phyloP scores from a whole-genome alignment of 805 yeast species.

The Monosporozyma aerobia region DNA sequence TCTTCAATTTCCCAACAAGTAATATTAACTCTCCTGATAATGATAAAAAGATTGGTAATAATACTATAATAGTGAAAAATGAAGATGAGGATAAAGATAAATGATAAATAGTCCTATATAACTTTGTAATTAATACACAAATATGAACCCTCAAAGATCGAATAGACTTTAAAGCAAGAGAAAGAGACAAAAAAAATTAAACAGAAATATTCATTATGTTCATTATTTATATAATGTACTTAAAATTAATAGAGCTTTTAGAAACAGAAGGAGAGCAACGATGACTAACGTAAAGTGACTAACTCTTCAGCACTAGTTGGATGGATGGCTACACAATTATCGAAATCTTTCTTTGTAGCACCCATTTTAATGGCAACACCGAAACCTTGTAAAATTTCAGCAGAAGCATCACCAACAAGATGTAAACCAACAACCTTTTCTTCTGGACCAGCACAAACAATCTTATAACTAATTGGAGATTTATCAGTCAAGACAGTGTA shows the following conservation, averaged over 20 bases:
- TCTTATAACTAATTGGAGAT: constrained; percentile 79
- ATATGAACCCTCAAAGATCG: too few relatives aligned
- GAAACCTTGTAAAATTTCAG: constrained; percentile 95
- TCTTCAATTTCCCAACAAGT: constrained; percentile 21
- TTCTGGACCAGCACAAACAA: constrained; percentile 65
- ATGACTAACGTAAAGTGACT: constrained; percentile 44
- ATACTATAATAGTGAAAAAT: background rate
- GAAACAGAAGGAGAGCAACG: background rate
- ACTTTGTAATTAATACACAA: background rate
- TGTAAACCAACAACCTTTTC: constrained; percentile 96
- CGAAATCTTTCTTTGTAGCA: constrained; percentile 94
- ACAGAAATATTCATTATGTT: too few relatives aligned
- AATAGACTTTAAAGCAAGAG: too few relatives aligned
- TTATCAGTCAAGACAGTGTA: constrained; percentile 77
- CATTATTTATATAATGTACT: too few relatives aligned
- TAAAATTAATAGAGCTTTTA: too few relatives aligned
- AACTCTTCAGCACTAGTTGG: constrained; percentile 98
- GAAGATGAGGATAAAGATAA: background rate
- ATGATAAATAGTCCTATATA: too few relatives aligned
- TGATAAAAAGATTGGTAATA: constrained; percentile 4
- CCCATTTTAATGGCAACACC: constrained; percentile 99
- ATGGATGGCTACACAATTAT: constrained; percentile 93
- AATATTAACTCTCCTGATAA: constrained; percentile 7
- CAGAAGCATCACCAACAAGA: constrained; percentile 79
- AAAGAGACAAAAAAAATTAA: too few relatives aligned